Base-by-base conservation (phyloP, 1,284 basidiomycete species). In the Pulchroboletus neoregius region DNA sequence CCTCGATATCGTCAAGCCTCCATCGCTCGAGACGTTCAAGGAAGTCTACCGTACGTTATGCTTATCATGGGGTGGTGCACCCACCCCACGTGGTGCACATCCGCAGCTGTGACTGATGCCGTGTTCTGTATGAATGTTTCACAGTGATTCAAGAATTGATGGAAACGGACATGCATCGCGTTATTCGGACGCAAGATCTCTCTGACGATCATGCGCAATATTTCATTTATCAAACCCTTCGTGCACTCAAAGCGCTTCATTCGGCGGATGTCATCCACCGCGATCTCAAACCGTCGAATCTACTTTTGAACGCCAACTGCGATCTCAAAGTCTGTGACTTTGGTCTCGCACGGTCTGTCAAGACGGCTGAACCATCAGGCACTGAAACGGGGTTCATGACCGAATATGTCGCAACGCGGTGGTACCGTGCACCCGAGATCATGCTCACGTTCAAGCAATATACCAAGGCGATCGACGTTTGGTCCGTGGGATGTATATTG, bases 371-470 rank as follows among this genome's bases (percentile, higher is more conserved):
- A 59, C 88, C 90, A 0, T 86, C 84, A 22, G 87, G 88, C 27
- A 91, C 85, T 5, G 81, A 81, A 60, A 88, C 84, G 0, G 91
- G 91, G 1, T 92, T 92, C 71, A 94, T 94, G 91, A 94, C 91
- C 0, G 87, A 91, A 82, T 94, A 95, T 62, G 93, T 96, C 38
- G 93, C 94, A 4, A 96, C 93, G 10, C 75, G 87, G 53, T 91
- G 88, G 93, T 95, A 95, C 62, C 82, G 94, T 34, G 93, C 93
- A 0, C 93, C 93, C 1, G 93, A 95, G 67, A 93, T 95, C 69
- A 95, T 96, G 94, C 76, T 96, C 49, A 94, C 92, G 3, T 95
- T 96, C 75, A 92, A 94, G 65, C 89, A 94, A 68, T 96, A 96
- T 71, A 94, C 91, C 47, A 94, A 94, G 71, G 89, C 91, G 24